Conservation (phyloP, 108 stramenopile species). For the Nitzschia sp. region DNA sequence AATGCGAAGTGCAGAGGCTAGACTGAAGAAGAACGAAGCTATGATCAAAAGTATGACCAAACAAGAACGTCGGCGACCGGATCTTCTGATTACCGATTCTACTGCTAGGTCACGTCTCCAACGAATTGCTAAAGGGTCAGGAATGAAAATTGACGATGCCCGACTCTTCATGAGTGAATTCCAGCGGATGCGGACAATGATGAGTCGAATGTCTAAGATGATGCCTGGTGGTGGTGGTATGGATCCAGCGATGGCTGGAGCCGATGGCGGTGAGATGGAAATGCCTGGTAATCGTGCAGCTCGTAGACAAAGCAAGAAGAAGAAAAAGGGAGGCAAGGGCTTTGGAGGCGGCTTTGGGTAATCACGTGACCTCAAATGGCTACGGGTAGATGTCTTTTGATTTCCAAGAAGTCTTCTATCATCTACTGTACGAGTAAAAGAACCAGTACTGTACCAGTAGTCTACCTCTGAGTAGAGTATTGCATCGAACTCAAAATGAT, state of each 20-base stretch:
- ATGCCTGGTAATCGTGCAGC: constrained; percentile 72
- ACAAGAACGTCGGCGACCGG: constrained; percentile 86
- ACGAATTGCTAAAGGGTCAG: constrained; percentile 87
- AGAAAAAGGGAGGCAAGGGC: constrained; percentile 75
- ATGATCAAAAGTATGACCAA: constrained; percentile 93
- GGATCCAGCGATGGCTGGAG: constrained; percentile 52
- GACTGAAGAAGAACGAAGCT: constrained; percentile 83
- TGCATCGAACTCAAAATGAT: too few species aligned
- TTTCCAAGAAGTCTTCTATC: too few species aligned
- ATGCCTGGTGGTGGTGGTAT: constrained; percentile 44
- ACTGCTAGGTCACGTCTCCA: constrained; percentile 67
- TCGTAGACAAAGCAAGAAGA: constrained; percentile 85
- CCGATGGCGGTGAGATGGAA: constrained; percentile 17
- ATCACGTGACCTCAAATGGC: too few species aligned
- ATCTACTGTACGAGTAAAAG: too few species aligned
- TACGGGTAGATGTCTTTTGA: too few species aligned
- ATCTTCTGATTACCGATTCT: constrained; percentile 81
- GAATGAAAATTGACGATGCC: constrained; percentile 66
- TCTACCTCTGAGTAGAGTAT: too few species aligned
- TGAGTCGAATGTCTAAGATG: constrained; percentile 91
- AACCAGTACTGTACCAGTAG: too few species aligned
- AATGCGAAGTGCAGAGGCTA: constrained; percentile 64
- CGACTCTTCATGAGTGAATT: constrained; percentile 89
- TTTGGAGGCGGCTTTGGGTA: constrained; percentile 81
- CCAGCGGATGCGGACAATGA: constrained; percentile 95